Evolutionary conservation across 2,329 filamentous ascomycete genomes (phyloP).

Genomic region (Ceratocystis alfenasii): DNA sequence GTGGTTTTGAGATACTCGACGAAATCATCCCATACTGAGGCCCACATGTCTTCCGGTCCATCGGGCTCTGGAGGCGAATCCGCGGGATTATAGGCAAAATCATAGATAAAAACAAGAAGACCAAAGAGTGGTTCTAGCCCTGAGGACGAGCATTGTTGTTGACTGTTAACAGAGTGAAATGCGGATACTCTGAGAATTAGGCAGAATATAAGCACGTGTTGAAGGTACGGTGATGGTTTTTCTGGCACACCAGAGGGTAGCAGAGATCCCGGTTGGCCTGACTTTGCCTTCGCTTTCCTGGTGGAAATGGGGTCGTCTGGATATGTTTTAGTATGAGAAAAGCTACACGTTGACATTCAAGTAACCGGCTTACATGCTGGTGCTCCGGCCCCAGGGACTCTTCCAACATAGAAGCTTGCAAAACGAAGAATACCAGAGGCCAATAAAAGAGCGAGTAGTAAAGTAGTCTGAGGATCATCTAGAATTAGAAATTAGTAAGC

Average conservation of each 20-base stretch:
- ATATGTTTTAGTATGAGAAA: background rate
- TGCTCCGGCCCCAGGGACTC: constrained; percentile 26
- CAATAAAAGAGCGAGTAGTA: constrained; percentile 35
- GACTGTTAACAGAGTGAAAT: constrained; percentile 35
- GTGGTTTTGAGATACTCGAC: constrained; percentile 35
- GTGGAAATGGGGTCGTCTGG: constrained; percentile 14
- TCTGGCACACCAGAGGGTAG: constrained; percentile 30
- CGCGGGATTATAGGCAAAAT: constrained; percentile 14
- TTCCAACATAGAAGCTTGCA: constrained; percentile 24
- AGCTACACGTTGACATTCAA: background rate
- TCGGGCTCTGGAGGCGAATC: constrained; percentile 22
- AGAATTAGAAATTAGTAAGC: background rate
- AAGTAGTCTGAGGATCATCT: constrained; percentile 22
- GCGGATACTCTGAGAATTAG: constrained; percentile 39
- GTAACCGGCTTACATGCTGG: constrained; percentile 7
- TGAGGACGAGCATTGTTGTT: constrained; percentile 40
- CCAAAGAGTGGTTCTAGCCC: constrained; percentile 36
- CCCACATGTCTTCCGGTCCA: constrained; percentile 38
- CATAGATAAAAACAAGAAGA: constrained; percentile 19
- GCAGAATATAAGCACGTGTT: constrained; percentile 35
- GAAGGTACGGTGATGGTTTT: constrained; percentile 37
- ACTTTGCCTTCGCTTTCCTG: background rate
- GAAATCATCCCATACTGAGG: constrained; percentile 38
- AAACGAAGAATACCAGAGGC: constrained; percentile 30
- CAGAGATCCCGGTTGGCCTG: background rate